These are phyloP conservation scores for Linderina pennispora DNA, from an alignment of 192 early-diverging fungal genomes.

Conservation along the genomic window DNA sequence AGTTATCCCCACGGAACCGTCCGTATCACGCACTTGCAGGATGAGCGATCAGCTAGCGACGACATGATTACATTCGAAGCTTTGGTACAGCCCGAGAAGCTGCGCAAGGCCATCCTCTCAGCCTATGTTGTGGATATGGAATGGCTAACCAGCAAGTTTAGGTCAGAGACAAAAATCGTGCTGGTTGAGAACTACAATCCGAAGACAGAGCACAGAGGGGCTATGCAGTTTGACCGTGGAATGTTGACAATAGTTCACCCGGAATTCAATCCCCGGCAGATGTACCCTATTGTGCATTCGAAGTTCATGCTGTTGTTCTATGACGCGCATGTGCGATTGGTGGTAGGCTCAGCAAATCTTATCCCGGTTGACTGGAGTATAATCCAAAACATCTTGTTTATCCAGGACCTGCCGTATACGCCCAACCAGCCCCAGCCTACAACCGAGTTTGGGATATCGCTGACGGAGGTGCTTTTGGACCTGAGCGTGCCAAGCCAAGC, in stretches of 20 bases:
- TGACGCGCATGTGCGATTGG: constrained; percentile 5
- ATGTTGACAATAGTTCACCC: background rate
- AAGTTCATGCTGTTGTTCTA: constrained; percentile 29
- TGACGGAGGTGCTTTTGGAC: constrained; percentile 24
- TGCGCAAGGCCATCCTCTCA: constrained; percentile 8
- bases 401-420: constrained; percentile 24
- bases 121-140: constrained; percentile 11
- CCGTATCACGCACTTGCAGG: no score
- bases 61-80: no score
- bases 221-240: background rate
- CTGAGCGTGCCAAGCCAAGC: constrained; percentile 8
- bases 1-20: no score
- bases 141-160: constrained; percentile 15
- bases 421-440: background rate
- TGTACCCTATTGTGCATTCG: constrained; percentile 24
- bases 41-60: no score
- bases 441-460: constrained; percentile 17
- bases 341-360: constrained; percentile 16
- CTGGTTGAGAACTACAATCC: constrained; percentile 2
- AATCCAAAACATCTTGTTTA: constrained; percentile 20
- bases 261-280: constrained; percentile 5
- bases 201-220: background rate
- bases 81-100: no score
- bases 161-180: background rate
- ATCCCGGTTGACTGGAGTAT: constrained; percentile 23